Evolutionary conservation across 1,284 basidiomycete genomes (phyloP).

Genomic region (Leccinum griseonigrum): DNA sequence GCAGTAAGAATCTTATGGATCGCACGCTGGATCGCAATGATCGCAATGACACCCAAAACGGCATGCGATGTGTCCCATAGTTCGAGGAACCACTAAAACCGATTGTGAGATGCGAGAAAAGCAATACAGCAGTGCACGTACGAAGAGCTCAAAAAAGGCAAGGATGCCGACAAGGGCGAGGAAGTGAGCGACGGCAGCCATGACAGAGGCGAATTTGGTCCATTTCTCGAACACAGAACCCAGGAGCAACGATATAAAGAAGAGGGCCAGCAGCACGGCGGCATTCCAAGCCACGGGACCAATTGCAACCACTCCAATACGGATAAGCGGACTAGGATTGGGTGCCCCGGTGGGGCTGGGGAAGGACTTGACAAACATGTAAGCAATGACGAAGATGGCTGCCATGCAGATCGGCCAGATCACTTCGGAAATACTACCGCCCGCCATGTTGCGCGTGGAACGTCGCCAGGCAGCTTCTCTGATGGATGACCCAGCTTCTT

Average conservation of each 20-base stretch:
- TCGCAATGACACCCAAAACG: slow-evolving; percentile 83
- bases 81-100: slow-evolving; percentile 88
- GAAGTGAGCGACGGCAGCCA: slow-evolving; percentile 88
- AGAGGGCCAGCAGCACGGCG: slow-evolving; percentile 79
- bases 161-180: slow-evolving; percentile 78
- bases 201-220: slow-evolving; percentile 83
- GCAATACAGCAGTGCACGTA: slow-evolving; percentile 43
- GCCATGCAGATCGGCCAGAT: slow-evolving; percentile 80
- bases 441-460: slow-evolving; percentile 86
- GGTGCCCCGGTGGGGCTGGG: slow-evolving; percentile 59
- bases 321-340: slow-evolving; percentile 79
- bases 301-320: slow-evolving; percentile 87
- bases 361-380: slow-evolving; percentile 92
- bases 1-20: slow-evolving; percentile 93
- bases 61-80: slow-evolving; percentile 96
- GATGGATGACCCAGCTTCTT: slow-evolving; percentile 95
- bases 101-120: slow-evolving; percentile 15
- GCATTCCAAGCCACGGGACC: slow-evolving; percentile 98
- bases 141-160: slow-evolving; percentile 93
- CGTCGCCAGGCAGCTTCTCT: slow-evolving; percentile 90
- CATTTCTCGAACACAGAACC: slow-evolving; percentile 89
- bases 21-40: slow-evolving; percentile 85
- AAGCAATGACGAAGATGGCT: slow-evolving; percentile 78
- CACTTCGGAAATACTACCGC: slow-evolving; percentile 87
- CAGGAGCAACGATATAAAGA: slow-evolving; percentile 89